A percentile compares a stretch with the other conserved stretches of the same genome.
Conservation (phyloP, 1,284 basidiomycete genomes). For the Cystobasidium pallidum region DNA sequence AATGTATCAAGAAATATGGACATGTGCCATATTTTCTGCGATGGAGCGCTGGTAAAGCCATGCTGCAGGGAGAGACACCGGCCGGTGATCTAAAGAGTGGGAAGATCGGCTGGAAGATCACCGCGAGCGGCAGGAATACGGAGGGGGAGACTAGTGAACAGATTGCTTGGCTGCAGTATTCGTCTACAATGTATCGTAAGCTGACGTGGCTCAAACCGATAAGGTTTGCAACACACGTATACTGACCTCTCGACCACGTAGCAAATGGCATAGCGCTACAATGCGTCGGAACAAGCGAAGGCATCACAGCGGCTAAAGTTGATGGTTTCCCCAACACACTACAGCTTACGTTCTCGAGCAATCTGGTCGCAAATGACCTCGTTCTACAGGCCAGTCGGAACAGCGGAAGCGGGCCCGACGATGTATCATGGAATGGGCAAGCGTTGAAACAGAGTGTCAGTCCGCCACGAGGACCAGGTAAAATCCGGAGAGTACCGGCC, state of each 20-base stretch:
- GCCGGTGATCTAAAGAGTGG: conserved; percentile 45
- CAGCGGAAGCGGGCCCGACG: conserved; percentile 45
- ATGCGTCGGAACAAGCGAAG: conserved; percentile 28
- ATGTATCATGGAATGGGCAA: conserved; percentile 47
- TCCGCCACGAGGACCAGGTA: conserved; percentile 36
- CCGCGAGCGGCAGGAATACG: not conserved
- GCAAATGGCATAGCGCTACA: conserved; percentile 34
- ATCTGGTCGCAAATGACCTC: conserved; percentile 37
- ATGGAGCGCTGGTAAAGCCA: conserved; percentile 48
- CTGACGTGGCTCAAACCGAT: conserved; percentile 20
- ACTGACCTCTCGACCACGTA: not conserved
- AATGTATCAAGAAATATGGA: conserved; percentile 47
- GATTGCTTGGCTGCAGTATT: conserved; percentile 49
- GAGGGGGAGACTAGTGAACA: conserved; percentile 45
- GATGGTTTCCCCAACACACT: conserved; percentile 45
- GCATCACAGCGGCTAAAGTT: conserved; percentile 44
- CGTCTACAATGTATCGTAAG: conserved; percentile 49
- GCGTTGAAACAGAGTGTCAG: conserved; percentile 45
- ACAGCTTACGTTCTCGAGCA: conserved; percentile 46
- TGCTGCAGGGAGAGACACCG: conserved; percentile 40
- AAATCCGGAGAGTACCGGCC: conserved; percentile 1
- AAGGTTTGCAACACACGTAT: too few relatives aligned
- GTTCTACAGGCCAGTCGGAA: conserved; percentile 24
- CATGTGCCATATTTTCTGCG: conserved; percentile 50
- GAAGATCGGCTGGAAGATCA: conserved; percentile 42